phyloP scores from a whole-genome alignment of 768 basidiomycete species.

The Pleurotus djamor region DNA sequence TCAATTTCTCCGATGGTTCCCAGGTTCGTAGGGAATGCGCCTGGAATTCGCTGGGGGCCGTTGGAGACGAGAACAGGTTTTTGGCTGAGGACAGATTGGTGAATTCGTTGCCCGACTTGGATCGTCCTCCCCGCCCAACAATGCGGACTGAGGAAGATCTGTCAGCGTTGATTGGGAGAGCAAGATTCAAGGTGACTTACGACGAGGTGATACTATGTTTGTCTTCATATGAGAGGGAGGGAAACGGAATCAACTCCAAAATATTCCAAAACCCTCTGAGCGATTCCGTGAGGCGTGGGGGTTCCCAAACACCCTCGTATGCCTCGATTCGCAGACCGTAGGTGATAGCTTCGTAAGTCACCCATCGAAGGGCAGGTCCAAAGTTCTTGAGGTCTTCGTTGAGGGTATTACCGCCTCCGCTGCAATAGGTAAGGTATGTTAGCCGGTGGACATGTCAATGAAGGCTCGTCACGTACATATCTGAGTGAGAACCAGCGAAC shows the following conservation, averaged over 20 bases:
- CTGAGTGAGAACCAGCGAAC: conserved; percentile 38
- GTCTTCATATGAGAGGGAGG: no score
- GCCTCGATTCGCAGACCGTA: neutral
- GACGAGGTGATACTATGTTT: no score
- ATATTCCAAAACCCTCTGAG: neutral
- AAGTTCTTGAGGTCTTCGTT: neutral
- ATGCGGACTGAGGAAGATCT: no score
- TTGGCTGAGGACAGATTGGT: no score
- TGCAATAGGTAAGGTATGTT: neutral
- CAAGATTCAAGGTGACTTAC: no score
- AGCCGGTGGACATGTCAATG: neutral
- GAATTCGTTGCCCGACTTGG: no score
- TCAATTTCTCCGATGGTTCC: no score
- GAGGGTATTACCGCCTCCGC: conserved; percentile 5
- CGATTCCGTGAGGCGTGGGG: neutral
- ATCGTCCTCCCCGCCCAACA: no score
- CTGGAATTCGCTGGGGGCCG: no score
- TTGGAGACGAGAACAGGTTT: no score
- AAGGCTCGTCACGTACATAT: conserved; percentile 26
- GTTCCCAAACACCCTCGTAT: neutral
- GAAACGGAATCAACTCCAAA: neutral
- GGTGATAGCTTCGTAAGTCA: conserved; percentile 4
- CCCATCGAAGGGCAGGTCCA: conserved; percentile 6
- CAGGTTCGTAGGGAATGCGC: no score
- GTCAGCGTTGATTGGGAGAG: no score